phyloP scores from a whole-genome alignment of 129 eudicot species.

The Centrapalus pauciflorus region DNA sequence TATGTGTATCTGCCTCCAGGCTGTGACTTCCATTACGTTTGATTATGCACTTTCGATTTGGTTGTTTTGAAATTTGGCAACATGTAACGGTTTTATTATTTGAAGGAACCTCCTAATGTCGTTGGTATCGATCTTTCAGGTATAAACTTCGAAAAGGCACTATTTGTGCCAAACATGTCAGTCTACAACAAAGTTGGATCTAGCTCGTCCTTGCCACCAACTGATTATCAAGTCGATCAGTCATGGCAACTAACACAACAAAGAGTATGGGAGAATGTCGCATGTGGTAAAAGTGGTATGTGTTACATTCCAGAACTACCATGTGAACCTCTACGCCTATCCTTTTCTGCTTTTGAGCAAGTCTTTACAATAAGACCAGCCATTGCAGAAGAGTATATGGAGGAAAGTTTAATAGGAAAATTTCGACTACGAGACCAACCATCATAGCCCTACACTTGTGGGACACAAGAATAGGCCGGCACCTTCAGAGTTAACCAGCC shows the following conservation, averaged over 20 bases:
- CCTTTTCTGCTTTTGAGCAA: no score
- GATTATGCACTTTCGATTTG: neutral
- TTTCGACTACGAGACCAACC: no score
- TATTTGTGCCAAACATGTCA: slow-evolving; percentile 91
- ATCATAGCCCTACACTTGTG: no score
- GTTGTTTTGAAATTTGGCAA: neutral
- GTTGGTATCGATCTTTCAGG: slow-evolving; percentile 39
- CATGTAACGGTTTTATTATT: neutral
- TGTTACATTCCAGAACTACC: neutral
- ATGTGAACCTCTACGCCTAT: no score
- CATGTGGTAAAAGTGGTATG: slow-evolving; percentile 42
- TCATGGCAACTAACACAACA: slow-evolving; percentile 88
- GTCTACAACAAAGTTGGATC: slow-evolving; percentile 76
- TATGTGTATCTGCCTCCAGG: neutral
- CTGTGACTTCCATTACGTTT: neutral
- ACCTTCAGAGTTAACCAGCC: no score
- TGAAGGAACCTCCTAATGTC: neutral
- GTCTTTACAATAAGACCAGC: no score
- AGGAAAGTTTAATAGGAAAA: no score
- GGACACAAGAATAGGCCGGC: no score
- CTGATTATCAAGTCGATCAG: slow-evolving; percentile 56
- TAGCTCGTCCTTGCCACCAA: slow-evolving; percentile 34
- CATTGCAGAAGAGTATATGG: no score
- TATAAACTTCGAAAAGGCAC: slow-evolving; percentile 68
- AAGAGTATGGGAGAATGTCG: slow-evolving; percentile 66